Evolutionary conservation across 176 grass and related monocot genomes (phyloP).

Genomic region (Carex littledalei): DNA sequence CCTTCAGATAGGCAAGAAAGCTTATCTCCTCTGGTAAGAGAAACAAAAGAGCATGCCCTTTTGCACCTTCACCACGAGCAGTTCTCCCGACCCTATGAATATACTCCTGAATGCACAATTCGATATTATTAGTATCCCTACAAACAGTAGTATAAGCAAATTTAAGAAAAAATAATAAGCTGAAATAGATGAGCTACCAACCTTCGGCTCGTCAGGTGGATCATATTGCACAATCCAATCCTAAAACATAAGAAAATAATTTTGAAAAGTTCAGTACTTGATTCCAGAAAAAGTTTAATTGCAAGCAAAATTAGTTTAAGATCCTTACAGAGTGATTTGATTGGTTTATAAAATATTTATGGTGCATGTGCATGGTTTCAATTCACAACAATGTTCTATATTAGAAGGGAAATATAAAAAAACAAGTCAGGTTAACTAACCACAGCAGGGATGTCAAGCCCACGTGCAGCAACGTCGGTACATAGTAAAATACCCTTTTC

Average conservation of each 20-base stretch:
- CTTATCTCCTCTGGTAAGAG: constrained; percentile 78
- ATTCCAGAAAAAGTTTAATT: background rate
- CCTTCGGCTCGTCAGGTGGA: constrained; percentile 97
- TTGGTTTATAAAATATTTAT: background rate
- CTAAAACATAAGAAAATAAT: constrained; percentile 30
- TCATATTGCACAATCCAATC: constrained; percentile 99
- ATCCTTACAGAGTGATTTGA: background rate
- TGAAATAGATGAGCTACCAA: constrained; percentile 18
- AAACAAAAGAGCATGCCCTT: constrained; percentile 83
- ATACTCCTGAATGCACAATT: constrained; percentile 67
- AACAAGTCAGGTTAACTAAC: constrained; percentile 27
- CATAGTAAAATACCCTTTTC: constrained; percentile 87
- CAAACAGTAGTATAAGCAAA: background rate
- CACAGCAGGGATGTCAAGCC: constrained; percentile 97
- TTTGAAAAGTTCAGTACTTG: background rate
- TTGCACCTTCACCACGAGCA: constrained; percentile 82
- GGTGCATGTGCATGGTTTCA: background rate
- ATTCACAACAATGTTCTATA: background rate
- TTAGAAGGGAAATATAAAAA: background rate
- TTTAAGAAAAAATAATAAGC: background rate
- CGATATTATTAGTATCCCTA: constrained; percentile 7
- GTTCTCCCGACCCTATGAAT: constrained; percentile 96
- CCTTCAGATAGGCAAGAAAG: constrained; percentile 87
- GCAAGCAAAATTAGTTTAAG: background rate
- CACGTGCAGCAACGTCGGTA: constrained; percentile 91